Percentiles rank a stretch among this genome's conserved stretches.
These are phyloP conservation scores for Sugiyamaella floridensis DNA, from an alignment of 805 yeast species.

Conservation along the genomic window DNA sequence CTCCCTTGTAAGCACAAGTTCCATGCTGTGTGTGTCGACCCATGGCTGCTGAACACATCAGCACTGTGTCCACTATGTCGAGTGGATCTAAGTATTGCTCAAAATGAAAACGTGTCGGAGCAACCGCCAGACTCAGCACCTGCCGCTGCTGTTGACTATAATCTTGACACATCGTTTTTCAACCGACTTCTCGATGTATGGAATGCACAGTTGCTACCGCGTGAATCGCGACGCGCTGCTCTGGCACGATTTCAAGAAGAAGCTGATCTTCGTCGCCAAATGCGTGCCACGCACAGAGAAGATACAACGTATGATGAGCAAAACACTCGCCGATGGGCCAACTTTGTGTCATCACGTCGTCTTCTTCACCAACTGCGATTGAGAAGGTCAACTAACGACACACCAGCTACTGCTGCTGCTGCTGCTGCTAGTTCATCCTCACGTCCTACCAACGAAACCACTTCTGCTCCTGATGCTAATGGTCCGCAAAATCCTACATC, in stretches of 20 bases:
- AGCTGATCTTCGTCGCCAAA: conserved; percentile 20
- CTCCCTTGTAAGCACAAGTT: conserved; percentile 78
- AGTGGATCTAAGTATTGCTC: conserved; percentile 42
- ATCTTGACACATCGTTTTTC: conserved; percentile 19
- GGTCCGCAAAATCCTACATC: no score
- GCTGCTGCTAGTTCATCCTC: no score
- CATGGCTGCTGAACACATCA: conserved; percentile 68
- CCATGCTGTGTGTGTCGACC: conserved; percentile 75
- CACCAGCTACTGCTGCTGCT: no score
- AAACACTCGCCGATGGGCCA: conserved; percentile 17
- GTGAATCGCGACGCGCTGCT: conserved; percentile 24
- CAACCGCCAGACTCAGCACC: conserved; percentile 13
- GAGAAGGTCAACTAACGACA: not conserved
- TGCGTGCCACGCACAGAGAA: conserved; percentile 8
- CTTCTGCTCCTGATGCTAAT: no score
- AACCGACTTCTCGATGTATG: conserved; percentile 26
- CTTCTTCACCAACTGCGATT: conserved; percentile 5
- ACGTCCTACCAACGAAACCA: no score
- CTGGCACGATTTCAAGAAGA: conserved; percentile 24
- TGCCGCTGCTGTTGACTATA: conserved; percentile 10
- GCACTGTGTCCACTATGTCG: conserved; percentile 84
- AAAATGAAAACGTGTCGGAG: conserved; percentile 17
- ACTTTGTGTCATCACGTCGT: conserved; percentile 18
- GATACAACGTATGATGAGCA: conserved; percentile 12
- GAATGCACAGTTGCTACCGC: conserved; percentile 28